phyloP scores from a whole-genome alignment of 2,329 filamentous ascomycete species.

The Akanthomyces uredinophilus region DNA sequence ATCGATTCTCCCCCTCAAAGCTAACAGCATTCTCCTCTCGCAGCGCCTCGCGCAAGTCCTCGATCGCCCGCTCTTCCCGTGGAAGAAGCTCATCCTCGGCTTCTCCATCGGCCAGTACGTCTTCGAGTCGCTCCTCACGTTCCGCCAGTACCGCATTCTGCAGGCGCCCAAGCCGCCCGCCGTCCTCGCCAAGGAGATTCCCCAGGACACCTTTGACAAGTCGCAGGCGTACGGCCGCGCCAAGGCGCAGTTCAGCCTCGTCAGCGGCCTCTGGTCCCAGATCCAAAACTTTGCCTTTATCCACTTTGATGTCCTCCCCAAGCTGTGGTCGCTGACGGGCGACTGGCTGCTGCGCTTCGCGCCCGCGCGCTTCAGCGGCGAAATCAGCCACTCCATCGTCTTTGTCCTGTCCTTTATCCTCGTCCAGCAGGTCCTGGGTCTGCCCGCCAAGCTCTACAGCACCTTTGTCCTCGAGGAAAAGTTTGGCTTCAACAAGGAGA shows the following conservation, averaged over 20 bases:
- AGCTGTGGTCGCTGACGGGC: conserved; percentile 82
- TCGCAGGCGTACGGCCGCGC: conserved; percentile 93
- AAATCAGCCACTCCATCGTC: conserved; percentile 88
- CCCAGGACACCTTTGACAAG: conserved; percentile 88
- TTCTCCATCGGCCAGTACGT: conserved; percentile 90
- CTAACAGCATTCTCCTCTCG: not conserved
- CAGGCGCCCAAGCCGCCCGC: conserved; percentile 75
- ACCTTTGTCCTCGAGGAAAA: conserved; percentile 95
- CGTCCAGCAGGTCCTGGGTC: conserved; percentile 70
- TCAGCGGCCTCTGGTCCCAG: conserved; percentile 78
- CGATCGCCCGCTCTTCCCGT: conserved; percentile 89
- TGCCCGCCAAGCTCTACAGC: conserved; percentile 84
- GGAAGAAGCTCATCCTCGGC: conserved; percentile 93
- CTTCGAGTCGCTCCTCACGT: conserved; percentile 82
- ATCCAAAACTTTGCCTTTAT: conserved; percentile 85
- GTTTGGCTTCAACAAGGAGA: conserved; percentile 99
- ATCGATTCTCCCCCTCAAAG: not conserved
- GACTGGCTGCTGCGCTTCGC: conserved; percentile 67
- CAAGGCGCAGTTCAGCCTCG: conserved; percentile 84
- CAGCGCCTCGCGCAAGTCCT: conserved; percentile 76
- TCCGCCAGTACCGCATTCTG: conserved; percentile 85
- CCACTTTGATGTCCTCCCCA: conserved; percentile 84
- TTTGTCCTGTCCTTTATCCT: conserved; percentile 87
- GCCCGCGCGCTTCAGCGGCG: conserved; percentile 75
- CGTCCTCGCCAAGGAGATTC: conserved; percentile 82